phyloP scores from a whole-genome alignment of 106 monocot species.

The Dioscorea alata region DNA sequence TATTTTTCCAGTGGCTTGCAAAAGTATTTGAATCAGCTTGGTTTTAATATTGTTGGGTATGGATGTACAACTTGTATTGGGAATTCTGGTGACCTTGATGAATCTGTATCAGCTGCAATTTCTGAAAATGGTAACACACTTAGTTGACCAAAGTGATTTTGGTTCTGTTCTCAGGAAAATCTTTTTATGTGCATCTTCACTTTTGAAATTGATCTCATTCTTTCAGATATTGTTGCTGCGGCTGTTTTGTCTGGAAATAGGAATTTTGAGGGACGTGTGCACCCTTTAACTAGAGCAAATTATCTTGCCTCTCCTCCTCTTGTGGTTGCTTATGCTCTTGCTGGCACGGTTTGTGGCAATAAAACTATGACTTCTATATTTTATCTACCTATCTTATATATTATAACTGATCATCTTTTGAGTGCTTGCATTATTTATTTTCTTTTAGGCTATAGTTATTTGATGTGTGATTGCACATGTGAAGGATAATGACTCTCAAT shows the following conservation, averaged over 20 bases:
- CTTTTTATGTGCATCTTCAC: no score
- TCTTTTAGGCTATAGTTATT: no score
- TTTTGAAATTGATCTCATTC: neutral
- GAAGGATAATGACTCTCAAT: no score
- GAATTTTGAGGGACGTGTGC: slow-evolving; percentile 95
- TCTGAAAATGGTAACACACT: slow-evolving; percentile 65
- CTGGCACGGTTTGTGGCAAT: slow-evolving; percentile 65
- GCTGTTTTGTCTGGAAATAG: slow-evolving; percentile 92
- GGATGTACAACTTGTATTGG: slow-evolving; percentile 99
- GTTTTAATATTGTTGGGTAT: slow-evolving; percentile 94
- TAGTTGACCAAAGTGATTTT: neutral
- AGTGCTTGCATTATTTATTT: no score
- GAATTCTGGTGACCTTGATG: slow-evolving; percentile 94
- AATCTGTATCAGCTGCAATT: slow-evolving; percentile 74
- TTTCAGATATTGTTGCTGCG: slow-evolving; percentile 83
- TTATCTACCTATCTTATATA: no score
- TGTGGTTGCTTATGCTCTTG: slow-evolving; percentile 96
- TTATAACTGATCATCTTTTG: no score
- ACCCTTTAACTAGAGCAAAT: slow-evolving; percentile 87
- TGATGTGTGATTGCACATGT: no score
- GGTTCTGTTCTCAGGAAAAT: no score
- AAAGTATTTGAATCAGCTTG: slow-evolving; percentile 83
- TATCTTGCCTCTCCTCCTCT: slow-evolving; percentile 97
- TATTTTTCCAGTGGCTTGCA: slow-evolving; percentile 75
- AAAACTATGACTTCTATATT: no score